Base-by-base conservation (phyloP, 2,329 filamentous ascomycete species). In the Cladosporium sp. region DNA sequence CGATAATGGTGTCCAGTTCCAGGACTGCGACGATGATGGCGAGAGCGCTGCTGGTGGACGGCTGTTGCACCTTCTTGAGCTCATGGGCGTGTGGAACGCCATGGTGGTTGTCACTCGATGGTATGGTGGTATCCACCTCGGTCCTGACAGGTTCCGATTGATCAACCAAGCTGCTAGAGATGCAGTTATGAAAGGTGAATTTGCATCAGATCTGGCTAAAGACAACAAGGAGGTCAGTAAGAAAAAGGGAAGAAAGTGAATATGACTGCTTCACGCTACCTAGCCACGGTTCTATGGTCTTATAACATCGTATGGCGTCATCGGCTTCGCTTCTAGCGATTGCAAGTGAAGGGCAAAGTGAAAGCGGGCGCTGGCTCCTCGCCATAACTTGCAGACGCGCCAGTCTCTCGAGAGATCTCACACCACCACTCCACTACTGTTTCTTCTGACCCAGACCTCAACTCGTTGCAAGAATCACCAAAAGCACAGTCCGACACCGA, bases 11-110 rank as follows among this genome's bases (percentile, higher is more conserved):
- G 67, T 67, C 43, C 67, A 69, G n/a, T 91, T 87, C 65, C 92
- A 97, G 73, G 94, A 99, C 74, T 97, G 88, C 70, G 90, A 99
- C 68, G 94, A 99, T 68, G 94, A 99, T 72, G 94, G 94, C 2
- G 94, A 99, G 80, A 89, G 89, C 25, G 94, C 94, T 5, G 94
- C 94, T 0, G 94, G 94, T 0, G 87, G 88, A 0, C 82, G 94
- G 42, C 75, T 99, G 69, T 75, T 97, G 61, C 91, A 96, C 76
- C 78, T 99, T 30, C 88, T 99, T 86, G 92, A 97, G 77, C 76
- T 96, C 61, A 97, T 97, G 90, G 90, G 92, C 69, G 81, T 95
- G 11, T 97, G 92, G 92, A 85, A 95, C 73, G 88, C 88, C 15
- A 88, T 97, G 78, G 91, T 99, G 0, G 88, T 99, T 3, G 93